Conservation (phyloP, 768 basidiomycete genomes). For the Tulasnella sp. region DNA sequence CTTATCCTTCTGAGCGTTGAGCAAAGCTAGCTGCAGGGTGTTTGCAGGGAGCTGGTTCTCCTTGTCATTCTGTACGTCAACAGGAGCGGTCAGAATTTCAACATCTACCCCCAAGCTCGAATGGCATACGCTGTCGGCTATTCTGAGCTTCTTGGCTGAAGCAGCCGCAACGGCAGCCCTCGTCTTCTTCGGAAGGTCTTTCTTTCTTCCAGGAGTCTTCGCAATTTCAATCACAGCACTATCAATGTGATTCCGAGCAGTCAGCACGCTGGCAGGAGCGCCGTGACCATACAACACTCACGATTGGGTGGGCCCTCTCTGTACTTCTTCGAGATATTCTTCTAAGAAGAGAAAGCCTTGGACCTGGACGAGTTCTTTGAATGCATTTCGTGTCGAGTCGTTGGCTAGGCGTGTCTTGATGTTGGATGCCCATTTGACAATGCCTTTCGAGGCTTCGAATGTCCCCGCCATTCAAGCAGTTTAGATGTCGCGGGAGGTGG, state of each 20-base stretch:
- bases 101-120: background rate
- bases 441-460: background rate
- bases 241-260: background rate
- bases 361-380: constrained; percentile 68
- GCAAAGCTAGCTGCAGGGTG: background rate
- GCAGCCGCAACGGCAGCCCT: constrained; percentile 22
- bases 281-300: constrained; percentile 38
- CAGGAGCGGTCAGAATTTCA: background rate
- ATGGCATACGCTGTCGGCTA: background rate
- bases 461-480: background rate
- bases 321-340: constrained; percentile 68
- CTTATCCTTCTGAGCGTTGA: constrained; percentile 12
- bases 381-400: constrained; percentile 65
- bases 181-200: constrained; percentile 44
- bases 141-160: constrained; percentile 27
- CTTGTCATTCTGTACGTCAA: constrained; percentile 21
- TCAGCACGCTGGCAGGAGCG: constrained; percentile 10
- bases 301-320: constrained; percentile 65
- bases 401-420: constrained; percentile 65
- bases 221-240: constrained; percentile 76
- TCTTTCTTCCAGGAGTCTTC: constrained; percentile 78
- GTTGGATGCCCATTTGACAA: constrained; percentile 55
- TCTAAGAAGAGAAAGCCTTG: constrained; percentile 78
- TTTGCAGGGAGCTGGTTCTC: constrained; percentile 19
- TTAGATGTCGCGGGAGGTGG: background rate